Conservation (phyloP, 495 filamentous ascomycete genomes). For the Hyaloscypha variabilis region DNA sequence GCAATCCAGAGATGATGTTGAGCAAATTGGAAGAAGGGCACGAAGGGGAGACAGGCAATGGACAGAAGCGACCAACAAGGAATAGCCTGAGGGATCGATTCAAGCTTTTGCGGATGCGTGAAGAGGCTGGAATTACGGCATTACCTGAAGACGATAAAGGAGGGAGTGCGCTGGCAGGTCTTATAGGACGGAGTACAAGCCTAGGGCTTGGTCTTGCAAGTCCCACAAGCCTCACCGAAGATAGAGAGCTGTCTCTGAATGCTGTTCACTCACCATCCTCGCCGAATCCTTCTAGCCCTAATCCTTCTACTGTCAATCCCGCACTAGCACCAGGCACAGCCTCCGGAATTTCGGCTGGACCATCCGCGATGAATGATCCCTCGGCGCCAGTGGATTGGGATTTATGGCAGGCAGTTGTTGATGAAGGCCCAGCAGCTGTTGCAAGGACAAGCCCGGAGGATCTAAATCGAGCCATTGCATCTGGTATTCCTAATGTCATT, state of each 20-base stretch:
- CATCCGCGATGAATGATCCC: conserved; percentile 64
- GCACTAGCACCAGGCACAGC: conserved; percentile 81
- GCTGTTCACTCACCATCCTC: conserved; percentile 44
- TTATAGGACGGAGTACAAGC: conserved; percentile 49
- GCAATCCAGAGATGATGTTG: conserved; percentile 73
- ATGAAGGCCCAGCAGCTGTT: conserved; percentile 86
- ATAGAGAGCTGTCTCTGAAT: conserved; percentile 47
- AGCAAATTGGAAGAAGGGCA: conserved; percentile 69
- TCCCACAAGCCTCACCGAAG: conserved; percentile 54
- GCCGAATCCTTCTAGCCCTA: conserved; percentile 52
- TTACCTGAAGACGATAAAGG: conserved; percentile 52
- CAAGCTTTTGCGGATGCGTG: conserved; percentile 77
- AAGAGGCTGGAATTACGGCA: conserved; percentile 66
- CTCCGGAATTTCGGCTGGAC: conserved; percentile 71
- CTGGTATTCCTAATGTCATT: conserved; percentile 92
- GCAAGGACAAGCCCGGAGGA: conserved; percentile 84
- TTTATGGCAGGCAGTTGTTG: conserved; percentile 93
- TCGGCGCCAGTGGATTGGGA: conserved; percentile 86
- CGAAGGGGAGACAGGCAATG: conserved; percentile 49
- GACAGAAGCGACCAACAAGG: conserved; percentile 52
- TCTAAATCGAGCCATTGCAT: conserved; percentile 85
- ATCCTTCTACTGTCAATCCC: conserved; percentile 54
- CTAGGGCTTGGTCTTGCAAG: conserved; percentile 55
- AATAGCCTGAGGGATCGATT: conserved; percentile 85
- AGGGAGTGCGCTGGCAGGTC: conserved; percentile 40